Conservation (phyloP, 1,284 basidiomycete species). For the Ustilago lituana region DNA sequence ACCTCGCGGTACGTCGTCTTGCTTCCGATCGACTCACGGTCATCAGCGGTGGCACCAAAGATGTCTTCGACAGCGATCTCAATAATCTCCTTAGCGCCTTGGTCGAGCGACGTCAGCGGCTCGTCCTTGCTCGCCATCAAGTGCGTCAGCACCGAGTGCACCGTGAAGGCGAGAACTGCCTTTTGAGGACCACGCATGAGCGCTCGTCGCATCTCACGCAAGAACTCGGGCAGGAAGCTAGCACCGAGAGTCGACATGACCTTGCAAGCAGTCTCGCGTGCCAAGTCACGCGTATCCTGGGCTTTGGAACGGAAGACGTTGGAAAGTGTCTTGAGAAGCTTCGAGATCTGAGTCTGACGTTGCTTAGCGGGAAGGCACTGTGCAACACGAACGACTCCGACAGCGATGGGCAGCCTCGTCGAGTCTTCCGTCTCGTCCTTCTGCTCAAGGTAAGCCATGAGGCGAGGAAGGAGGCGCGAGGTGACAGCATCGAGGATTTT, state of each 20-base stretch:
- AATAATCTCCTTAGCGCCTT: slow-evolving; percentile 80
- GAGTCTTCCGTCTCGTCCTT: slow-evolving; percentile 83
- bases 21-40: slow-evolving; percentile 88
- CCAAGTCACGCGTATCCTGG: slow-evolving; percentile 90
- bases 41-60: slow-evolving; percentile 91
- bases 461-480: slow-evolving; percentile 57
- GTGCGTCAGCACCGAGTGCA: slow-evolving; percentile 83
- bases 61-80: slow-evolving; percentile 89
- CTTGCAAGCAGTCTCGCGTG: slow-evolving; percentile 83
- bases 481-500: slow-evolving; percentile 82
- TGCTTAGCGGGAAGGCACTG: slow-evolving; percentile 78
- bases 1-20: slow-evolving; percentile 76
- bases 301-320: slow-evolving; percentile 91
- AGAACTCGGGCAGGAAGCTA: slow-evolving; percentile 76
- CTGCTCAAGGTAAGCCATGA: slow-evolving; percentile 69
- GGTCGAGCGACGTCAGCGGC: slow-evolving; percentile 72
- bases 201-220: slow-evolving; percentile 83
- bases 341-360: slow-evolving; percentile 73
- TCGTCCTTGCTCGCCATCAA: slow-evolving; percentile 68
- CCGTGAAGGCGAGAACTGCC: slow-evolving; percentile 86
- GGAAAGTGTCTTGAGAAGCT: slow-evolving; percentile 83
- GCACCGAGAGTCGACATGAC: slow-evolving; percentile 82
- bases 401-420: slow-evolving; percentile 76
- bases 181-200: slow-evolving; percentile 91
- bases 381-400: slow-evolving; percentile 87